These are phyloP conservation scores for Taphrina wiesneri DNA, from an alignment of 1,139 yeast species.

Conservation along the genomic window DNA sequence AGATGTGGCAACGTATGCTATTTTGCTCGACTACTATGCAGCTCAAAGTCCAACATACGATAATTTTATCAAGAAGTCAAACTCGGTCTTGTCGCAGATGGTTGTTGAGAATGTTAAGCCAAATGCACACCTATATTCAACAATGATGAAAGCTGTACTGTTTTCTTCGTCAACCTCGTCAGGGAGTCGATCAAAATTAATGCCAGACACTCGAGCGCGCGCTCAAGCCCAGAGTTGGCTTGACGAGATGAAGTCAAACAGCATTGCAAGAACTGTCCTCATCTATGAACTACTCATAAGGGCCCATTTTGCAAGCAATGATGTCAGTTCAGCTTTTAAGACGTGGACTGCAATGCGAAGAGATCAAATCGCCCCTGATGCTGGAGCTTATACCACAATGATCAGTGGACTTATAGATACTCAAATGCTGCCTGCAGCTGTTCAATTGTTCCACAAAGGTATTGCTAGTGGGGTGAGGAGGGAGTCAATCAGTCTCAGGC, in stretches of 20 bases:
- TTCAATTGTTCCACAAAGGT: background rate
- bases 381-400: slow-evolving; percentile 9
- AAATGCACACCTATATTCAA: slow-evolving; percentile 1
- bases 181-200: background rate
- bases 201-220: background rate
- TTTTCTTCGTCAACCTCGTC: background rate
- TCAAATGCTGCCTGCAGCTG: background rate
- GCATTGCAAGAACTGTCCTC: background rate
- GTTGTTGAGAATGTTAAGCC: background rate
- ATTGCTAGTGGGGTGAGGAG: background rate
- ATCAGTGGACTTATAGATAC: background rate
- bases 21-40: background rate
- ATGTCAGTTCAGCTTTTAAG: background rate
- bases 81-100: background rate
- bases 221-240: background rate
- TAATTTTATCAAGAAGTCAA: background rate
- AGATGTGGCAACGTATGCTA: slow-evolving; percentile 11
- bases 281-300: background rate
- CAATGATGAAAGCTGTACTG: background rate
- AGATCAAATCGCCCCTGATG: background rate
- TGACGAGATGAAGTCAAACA: background rate
- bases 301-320: background rate
- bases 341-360: slow-evolving; percentile 1
- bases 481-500: background rate
- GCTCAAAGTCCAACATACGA: background rate